A percentile compares a stretch with the other conserved stretches of the same genome.
Evolutionary conservation across 805 yeast genomes (phyloP).

Genomic region (Candida fluviatilis): DNA sequence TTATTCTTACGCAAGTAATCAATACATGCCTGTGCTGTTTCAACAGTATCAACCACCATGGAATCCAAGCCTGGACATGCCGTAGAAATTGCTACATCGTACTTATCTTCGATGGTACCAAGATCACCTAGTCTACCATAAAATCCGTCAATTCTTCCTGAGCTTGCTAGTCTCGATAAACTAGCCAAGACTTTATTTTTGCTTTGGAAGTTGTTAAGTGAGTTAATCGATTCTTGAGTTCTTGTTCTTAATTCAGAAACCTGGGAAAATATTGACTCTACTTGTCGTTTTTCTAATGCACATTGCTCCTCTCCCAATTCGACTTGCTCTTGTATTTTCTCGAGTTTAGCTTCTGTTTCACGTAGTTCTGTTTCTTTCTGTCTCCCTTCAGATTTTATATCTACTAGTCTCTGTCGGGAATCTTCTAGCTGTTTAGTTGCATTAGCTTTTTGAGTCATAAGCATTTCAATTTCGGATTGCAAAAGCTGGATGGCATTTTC

Average conservation of each 20-base stretch:
- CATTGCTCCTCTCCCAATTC: constrained; percentile 56
- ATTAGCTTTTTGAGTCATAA: constrained; percentile 43
- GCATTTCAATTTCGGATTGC: constrained; percentile 58
- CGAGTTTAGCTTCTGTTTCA: constrained; percentile 46
- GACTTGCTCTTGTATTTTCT: constrained; percentile 51
- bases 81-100: constrained; percentile 91
- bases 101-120: constrained; percentile 84
- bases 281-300: constrained; percentile 40
- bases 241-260: constrained; percentile 55
- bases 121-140: constrained; percentile 89
- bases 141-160: constrained; percentile 83
- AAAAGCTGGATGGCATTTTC: constrained; percentile 63
- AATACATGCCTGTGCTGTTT: constrained; percentile 58
- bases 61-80: constrained; percentile 91
- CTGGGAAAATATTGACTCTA: constrained; percentile 52
- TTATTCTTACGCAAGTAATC: constrained; percentile 77
- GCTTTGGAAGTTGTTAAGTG: constrained; percentile 55
- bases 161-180: constrained; percentile 60
- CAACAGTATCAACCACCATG: constrained; percentile 81
- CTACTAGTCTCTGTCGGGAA: constrained; percentile 41
- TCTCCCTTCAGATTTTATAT: constrained; percentile 45
- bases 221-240: constrained; percentile 60
- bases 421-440: constrained; percentile 42
- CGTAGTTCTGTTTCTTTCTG: constrained; percentile 44
- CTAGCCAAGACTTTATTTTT: constrained; percentile 72